These are phyloP conservation scores for Rasamsonia emersonii DNA, from an alignment of 2,329 filamentous ascomycete genomes.

Conservation along the genomic window DNA sequence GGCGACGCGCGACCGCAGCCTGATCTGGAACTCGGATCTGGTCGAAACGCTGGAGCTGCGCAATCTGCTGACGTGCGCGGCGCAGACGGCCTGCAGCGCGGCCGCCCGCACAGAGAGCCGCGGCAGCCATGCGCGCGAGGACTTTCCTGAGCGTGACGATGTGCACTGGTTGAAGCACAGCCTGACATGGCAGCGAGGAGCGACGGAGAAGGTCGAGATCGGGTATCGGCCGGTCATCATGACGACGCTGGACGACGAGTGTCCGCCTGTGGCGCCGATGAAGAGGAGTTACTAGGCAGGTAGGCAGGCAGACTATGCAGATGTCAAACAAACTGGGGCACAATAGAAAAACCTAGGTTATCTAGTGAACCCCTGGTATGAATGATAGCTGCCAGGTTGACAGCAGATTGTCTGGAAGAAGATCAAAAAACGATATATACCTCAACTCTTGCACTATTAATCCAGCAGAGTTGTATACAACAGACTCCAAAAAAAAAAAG, in stretches of 20 bases:
- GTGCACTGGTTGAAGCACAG: constrained; percentile 54
- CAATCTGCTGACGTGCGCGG: constrained; percentile 78
- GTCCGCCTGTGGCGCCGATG: constrained; percentile 26
- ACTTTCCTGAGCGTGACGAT: constrained; percentile 79
- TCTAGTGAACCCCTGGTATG: too few species aligned
- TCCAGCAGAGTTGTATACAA: too few species aligned
- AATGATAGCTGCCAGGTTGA: too few species aligned
- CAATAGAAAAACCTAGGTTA: too few species aligned
- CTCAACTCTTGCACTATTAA: too few species aligned
- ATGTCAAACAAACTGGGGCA: too few species aligned
- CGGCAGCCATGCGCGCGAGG: constrained; percentile 80
- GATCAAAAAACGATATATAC: too few species aligned
- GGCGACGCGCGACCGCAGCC: constrained; percentile 88
- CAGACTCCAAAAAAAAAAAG: too few species aligned
- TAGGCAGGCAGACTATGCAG: too few species aligned
- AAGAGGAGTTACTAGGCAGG: constrained; percentile 31
- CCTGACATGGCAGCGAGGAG: constrained; percentile 36
- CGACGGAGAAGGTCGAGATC: constrained; percentile 31
- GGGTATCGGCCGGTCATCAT: constrained; percentile 35
- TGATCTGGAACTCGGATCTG: constrained; percentile 96
- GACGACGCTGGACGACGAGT: constrained; percentile 39
- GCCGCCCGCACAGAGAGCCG: constrained; percentile 81
- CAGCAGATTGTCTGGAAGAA: too few species aligned
- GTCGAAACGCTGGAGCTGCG: constrained; percentile 83
- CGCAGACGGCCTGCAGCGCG: constrained; percentile 71